A percentile compares a stretch with the other conserved stretches of the same genome.
Conservation (phyloP, 345 rosid genomes). For the Corchorus olitorius region DNA sequence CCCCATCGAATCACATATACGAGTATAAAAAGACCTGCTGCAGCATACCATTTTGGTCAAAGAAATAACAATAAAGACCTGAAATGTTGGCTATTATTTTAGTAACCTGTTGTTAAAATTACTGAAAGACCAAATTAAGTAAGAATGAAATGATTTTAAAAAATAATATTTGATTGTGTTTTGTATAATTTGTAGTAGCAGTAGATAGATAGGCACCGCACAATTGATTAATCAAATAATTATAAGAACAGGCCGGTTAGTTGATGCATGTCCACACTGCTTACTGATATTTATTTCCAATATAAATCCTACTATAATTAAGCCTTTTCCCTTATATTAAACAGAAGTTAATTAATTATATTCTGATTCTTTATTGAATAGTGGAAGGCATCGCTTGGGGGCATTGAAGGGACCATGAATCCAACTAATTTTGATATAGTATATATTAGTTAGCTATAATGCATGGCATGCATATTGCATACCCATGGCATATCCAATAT, state of each 20-base stretch:
- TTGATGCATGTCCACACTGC: too few species aligned
- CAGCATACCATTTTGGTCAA: not conserved
- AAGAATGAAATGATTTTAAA: not conserved
- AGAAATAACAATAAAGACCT: not conserved
- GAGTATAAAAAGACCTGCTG: not conserved
- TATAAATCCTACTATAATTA: too few species aligned
- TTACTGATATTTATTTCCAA: too few species aligned
- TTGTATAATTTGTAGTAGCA: too few species aligned
- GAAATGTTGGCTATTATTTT: not conserved
- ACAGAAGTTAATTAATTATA: too few species aligned
- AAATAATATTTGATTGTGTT: too few species aligned
- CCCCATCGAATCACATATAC: not conserved
- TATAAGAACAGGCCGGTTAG: too few species aligned
- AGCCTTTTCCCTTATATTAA: too few species aligned
- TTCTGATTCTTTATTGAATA: not conserved
- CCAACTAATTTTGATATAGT: not conserved
- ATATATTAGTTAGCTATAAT: too few species aligned
- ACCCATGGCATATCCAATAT: not conserved
- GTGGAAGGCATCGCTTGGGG: not conserved
- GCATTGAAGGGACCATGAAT: not conserved
- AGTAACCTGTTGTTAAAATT: not conserved
- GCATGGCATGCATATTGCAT: not conserved
- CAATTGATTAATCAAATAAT: too few species aligned
- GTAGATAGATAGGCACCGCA: too few species aligned
- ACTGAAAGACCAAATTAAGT: not conserved